phyloP scores from a whole-genome alignment of 352 stramenopile species.

The Pythium chondricola region DNA sequence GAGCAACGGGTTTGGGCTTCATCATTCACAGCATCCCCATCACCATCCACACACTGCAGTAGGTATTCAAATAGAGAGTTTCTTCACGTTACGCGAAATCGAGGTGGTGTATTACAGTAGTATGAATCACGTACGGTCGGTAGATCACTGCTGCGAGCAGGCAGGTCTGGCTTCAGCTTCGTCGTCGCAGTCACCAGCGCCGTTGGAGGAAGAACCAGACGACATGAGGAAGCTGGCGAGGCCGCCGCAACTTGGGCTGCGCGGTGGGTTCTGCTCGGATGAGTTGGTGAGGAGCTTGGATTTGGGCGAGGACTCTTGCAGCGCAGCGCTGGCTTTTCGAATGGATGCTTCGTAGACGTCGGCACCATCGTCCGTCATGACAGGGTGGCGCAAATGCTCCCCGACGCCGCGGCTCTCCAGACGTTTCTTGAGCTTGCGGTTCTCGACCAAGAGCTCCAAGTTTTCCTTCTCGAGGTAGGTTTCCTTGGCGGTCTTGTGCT shows the following conservation, averaged over 20 bases:
- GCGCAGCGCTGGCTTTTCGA: constrained; percentile 4
- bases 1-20: too few species aligned
- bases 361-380: constrained; percentile 12
- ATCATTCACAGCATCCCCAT: not conserved
- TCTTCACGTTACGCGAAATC: not conserved
- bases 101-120: too few species aligned
- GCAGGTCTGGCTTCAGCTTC: constrained; percentile 28
- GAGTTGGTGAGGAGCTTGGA: too few species aligned
- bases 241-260: not conserved
- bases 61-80: constrained; percentile 13
- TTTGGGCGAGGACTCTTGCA: constrained; percentile 12
- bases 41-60: not conserved
- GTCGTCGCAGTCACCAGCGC: too few species aligned
- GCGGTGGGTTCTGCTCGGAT: not conserved
- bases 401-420: constrained; percentile 19
- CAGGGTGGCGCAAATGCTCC: not conserved
- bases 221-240: constrained; percentile 34
- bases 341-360: constrained; percentile 12
- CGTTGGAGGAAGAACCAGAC: constrained; percentile 20
- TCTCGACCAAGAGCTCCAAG: constrained; percentile 54
- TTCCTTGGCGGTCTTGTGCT: constrained; percentile 30
- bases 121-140: too few species aligned
- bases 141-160: constrained; percentile 19
- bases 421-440: constrained; percentile 44
- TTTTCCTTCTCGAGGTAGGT: constrained; percentile 68